Conservation (phyloP, 1,284 basidiomycete genomes). For the Trametes versicolor region DNA sequence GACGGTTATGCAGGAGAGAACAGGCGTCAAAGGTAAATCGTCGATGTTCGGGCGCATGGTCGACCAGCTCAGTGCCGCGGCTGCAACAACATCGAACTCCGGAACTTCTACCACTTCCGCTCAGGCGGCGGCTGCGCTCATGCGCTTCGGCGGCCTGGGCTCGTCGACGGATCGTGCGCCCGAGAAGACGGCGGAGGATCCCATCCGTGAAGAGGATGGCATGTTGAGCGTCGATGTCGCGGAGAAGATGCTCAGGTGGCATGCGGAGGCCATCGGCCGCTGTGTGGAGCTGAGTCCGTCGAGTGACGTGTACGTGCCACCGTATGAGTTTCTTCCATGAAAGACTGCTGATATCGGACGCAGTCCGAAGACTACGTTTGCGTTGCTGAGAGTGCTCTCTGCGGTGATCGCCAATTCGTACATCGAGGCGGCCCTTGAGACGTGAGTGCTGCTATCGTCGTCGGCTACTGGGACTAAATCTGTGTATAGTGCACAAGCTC, state of each 20-base stretch:
- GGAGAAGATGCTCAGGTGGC: conserved; percentile 94
- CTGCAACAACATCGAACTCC: conserved; percentile 67
- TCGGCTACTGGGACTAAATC: conserved; percentile 3
- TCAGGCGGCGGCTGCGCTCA: conserved; percentile 82
- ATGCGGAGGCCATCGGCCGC: conserved; percentile 93
- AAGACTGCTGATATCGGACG: neutral
- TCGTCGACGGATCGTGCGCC: conserved; percentile 59
- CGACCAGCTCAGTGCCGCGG: conserved; percentile 86
- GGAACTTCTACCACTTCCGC: conserved; percentile 74
- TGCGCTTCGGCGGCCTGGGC: conserved; percentile 85
- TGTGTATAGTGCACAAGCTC: conserved; percentile 68
- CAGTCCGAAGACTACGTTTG: conserved; percentile 92
- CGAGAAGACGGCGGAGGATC: conserved; percentile 72
- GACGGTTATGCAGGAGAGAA: conserved; percentile 63
- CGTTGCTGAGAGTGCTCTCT: conserved; percentile 87
- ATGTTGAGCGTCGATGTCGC: conserved; percentile 78
- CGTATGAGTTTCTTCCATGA: neutral
- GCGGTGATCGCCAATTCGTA: conserved; percentile 91
- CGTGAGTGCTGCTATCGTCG: conserved; percentile 59
- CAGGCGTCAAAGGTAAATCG: conserved; percentile 79
- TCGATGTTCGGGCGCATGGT: conserved; percentile 94
- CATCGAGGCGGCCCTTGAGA: conserved; percentile 92
- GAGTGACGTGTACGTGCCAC: conserved; percentile 78
- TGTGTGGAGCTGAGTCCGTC: conserved; percentile 87
- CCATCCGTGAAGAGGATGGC: conserved; percentile 84